A percentile compares a stretch with the other conserved stretches of the same genome.
Evolutionary conservation across 805 yeast species (phyloP).

Genomic region (Candida nanaspora): DNA sequence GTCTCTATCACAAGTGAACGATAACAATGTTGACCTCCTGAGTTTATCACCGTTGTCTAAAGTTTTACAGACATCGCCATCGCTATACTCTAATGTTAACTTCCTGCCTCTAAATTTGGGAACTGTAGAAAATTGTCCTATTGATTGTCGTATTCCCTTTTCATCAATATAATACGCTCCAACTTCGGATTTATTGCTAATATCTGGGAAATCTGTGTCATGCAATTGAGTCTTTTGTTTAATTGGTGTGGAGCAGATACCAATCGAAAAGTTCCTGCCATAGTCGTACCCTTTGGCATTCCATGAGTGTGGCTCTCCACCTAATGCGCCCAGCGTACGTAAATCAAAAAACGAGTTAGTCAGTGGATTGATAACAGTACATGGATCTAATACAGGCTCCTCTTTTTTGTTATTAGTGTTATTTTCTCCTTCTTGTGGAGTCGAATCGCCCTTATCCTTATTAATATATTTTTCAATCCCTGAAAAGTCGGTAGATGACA

Average conservation of each 20-base stretch:
- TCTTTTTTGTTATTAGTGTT: too few relatives aligned
- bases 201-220: constrained; percentile 24
- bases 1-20: constrained; percentile 76
- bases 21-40: constrained; percentile 56
- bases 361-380: constrained; percentile 60
- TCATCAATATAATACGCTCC: constrained; percentile 53
- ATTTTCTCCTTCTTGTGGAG: too few relatives aligned
- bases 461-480: not conserved
- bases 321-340: constrained; percentile 27
- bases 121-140: constrained; percentile 53
- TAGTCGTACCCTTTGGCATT: constrained; percentile 63
- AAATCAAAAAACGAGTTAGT: constrained; percentile 61
- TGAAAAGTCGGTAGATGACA: not conserved
- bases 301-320: constrained; percentile 43
- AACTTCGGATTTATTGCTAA: constrained; percentile 33
- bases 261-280: constrained; percentile 65
- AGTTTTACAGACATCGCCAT: constrained; percentile 54
- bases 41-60: constrained; percentile 40
- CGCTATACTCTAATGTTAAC: constrained; percentile 58
- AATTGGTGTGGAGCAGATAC: constrained; percentile 59
- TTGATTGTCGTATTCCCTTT: constrained; percentile 37
- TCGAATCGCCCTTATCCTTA: not conserved
- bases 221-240: constrained; percentile 15
- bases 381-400: constrained; percentile 53
- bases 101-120: constrained; percentile 71